Base-by-base conservation (phyloP, 495 filamentous ascomycete species). In the Elasticomyces elasticus region DNA sequence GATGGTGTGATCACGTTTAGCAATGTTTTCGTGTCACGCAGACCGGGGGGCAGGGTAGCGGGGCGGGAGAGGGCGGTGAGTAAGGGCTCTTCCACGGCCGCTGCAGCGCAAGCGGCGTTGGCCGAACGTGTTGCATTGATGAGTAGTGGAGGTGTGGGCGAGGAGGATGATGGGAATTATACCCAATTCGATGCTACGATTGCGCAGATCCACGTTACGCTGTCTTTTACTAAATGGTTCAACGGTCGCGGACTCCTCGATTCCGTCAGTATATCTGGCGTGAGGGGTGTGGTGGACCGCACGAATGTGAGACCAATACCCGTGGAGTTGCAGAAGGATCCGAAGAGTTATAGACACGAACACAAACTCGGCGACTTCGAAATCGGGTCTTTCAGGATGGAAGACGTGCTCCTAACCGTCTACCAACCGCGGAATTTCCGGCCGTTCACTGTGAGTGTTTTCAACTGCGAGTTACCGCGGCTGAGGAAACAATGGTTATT, bases 151-250 rank as follows among this genome's bases (percentile, higher is more conserved):
- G 63, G 64, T 2, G 74, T 76, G 30, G 68, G 65, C 17, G 79
- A 81, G 52, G 85, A 86, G 50, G 91, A 96, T 61, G 90, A 97
- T 66, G 86, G 83, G 5, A 97, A 97, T 58, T 97, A 96, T 66
- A 96, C 90, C 0, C 92, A 98, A 62, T 98, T 97, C 62, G 92
- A 98, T 62, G 66, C 97, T 13, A 95, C 94, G 0, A 85, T 98
- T 47, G 86, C 94, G 52, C 91, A 87, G 0, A 88, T 98, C 45
- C 94, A 96, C 61, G 94, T 98, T 24, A 96, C 91, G 0, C 69
- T 98, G n/a, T 98, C 92, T 0, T 96, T 98, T 59, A 76, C 87
- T 1, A 95, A 95, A 62, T 98, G 92, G 92, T 87, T 94, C 74
- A 96, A 94, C 62, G 91, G 92, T 22, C 95, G 90, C 70, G 92